A percentile compares a stretch with the other conserved stretches of the same genome.
Evolutionary conservation across 2,329 filamentous ascomycete species (phyloP).

Genomic region (Claviceps maximensis): DNA sequence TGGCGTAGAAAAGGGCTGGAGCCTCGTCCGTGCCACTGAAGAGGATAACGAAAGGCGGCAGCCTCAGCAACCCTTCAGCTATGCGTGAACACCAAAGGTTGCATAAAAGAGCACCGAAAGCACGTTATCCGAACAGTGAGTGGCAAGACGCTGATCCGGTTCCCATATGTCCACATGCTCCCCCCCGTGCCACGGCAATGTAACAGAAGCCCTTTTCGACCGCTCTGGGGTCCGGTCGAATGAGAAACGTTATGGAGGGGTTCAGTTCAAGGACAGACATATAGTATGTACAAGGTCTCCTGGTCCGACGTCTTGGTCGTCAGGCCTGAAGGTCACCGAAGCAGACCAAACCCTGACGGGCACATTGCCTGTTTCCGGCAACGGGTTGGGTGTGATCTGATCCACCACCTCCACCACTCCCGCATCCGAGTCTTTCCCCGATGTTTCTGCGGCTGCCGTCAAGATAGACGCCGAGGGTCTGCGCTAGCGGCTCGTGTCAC

Average conservation of each 20-base stretch:
- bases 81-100: not conserved
- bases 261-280: not conserved
- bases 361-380: not conserved
- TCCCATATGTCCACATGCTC: not conserved
- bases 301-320: not conserved
- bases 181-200: not conserved
- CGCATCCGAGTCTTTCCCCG: not conserved
- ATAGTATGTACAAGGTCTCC: not conserved
- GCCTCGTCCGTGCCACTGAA: not conserved
- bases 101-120: not conserved
- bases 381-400: not conserved
- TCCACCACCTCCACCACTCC: not conserved
- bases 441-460: conserved; percentile 1
- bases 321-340: not conserved
- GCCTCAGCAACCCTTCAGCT: not conserved
- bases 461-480: not conserved
- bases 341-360: not conserved
- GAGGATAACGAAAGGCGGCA: not conserved
- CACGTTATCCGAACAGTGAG: not conserved
- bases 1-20: not conserved
- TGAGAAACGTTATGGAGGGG: not conserved
- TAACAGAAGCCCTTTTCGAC: not conserved
- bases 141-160: not conserved
- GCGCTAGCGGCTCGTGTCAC: not conserved
- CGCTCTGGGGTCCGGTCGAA: not conserved